Evolutionary conservation across 208 protist species (phyloP).

Genomic region (Blechomonas ayalai): DNA sequence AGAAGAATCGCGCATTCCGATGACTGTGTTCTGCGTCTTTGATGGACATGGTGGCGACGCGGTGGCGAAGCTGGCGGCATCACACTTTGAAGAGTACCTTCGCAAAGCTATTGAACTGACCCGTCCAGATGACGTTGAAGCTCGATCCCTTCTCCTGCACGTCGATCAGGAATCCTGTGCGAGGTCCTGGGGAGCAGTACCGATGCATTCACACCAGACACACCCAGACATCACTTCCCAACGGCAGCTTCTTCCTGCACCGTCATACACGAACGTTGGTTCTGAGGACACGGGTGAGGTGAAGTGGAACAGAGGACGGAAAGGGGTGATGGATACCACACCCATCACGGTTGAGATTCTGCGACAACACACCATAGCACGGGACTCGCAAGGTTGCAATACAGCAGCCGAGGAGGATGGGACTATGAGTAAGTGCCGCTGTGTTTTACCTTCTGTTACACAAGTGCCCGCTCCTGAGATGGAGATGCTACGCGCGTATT

Average conservation of each 20-base stretch:
- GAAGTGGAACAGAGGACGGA: too few relatives aligned
- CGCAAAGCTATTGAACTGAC: slow-evolving; percentile 23
- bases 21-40: slow-evolving; percentile 78
- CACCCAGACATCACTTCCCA: too few relatives aligned
- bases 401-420: background rate
- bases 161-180: slow-evolving; percentile 32
- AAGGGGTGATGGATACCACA: slow-evolving; percentile 5
- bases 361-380: slow-evolving; percentile 9
- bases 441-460: slow-evolving; percentile 11
- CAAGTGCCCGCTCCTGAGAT: slow-evolving; percentile 30
- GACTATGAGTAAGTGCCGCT: too few relatives aligned
- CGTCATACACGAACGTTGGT: too few relatives aligned
- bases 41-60: slow-evolving; percentile 79
- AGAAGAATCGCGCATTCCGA: too few relatives aligned
- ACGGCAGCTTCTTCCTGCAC: too few relatives aligned
- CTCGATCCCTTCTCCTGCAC: slow-evolving; percentile 46
- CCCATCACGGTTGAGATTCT: slow-evolving; percentile 17
- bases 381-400: background rate
- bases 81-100: slow-evolving; percentile 53
- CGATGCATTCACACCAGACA: background rate
- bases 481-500: slow-evolving; percentile 64
- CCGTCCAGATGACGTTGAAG: slow-evolving; percentile 10
- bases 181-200: background rate
- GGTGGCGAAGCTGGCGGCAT: slow-evolving; percentile 57
- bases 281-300: too few relatives aligned